Evolutionary conservation across 2,329 filamentous ascomycete species (phyloP).

Genomic region (Penicillium expansum): DNA sequence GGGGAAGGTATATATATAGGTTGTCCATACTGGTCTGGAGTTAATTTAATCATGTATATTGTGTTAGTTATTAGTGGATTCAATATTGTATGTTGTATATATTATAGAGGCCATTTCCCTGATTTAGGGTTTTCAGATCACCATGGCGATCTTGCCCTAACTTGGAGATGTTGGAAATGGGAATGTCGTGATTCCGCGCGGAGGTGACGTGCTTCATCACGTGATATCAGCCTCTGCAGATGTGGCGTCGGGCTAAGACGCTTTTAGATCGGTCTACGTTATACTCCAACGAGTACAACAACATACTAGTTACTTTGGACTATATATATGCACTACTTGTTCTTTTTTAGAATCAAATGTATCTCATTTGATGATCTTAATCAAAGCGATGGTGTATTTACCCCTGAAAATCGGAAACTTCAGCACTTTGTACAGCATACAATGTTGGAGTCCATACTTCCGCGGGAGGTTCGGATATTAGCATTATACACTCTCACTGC

Average conservation of each 20-base stretch:
- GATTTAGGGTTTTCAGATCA: not conserved
- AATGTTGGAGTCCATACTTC: not conserved
- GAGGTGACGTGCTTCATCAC: conserved; percentile 26
- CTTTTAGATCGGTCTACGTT: not conserved
- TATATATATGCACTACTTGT: not conserved
- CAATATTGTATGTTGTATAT: not conserved
- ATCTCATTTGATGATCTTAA: not conserved
- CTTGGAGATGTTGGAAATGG: not conserved
- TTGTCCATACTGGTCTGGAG: not conserved
- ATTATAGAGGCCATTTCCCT: not conserved
- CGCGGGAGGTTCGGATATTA: not conserved
- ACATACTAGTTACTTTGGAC: no score
- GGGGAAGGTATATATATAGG: not conserved
- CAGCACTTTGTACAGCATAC: not conserved
- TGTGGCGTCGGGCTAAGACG: conserved; percentile 2
- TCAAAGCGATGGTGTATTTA: conserved; percentile 2
- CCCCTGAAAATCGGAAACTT: conserved; percentile 21
- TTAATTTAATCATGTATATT: not conserved
- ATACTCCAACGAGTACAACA: no score
- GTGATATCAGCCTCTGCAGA: conserved; percentile 9
- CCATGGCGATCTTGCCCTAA: conserved; percentile 6
- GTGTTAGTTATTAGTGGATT: not conserved
- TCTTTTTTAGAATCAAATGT: not conserved
- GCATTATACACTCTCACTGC: not conserved
- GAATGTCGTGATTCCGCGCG: conserved; percentile 24